Base-by-base conservation (phyloP, 306 rosid species). In the Inga leiocalycina region DNA sequence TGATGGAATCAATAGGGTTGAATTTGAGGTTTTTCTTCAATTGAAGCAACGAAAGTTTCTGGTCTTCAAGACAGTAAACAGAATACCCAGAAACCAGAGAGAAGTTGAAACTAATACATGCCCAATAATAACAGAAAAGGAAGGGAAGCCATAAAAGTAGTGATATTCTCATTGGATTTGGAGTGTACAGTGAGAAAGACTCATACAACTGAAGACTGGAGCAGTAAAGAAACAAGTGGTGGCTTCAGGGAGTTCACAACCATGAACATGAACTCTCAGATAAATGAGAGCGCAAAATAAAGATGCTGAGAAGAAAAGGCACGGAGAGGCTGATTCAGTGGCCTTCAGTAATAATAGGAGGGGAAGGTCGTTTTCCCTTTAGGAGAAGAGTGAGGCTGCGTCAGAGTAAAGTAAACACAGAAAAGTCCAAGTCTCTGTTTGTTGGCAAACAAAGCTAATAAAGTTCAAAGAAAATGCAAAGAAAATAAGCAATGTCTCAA, bases 31-130 rank as follows among this genome's bases (percentile, higher is more conserved):
- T 13, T 11, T 80, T 78, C 83, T 84, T 88, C 76, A 88, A 37
- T 15, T 78, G 41, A 6, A 88, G 82, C 61, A 87, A 14, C 78
- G 79, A 69, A 3, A 57, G 14, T 39, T 56, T 8, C 87, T 90
- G 87, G 48, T 86, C 68, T 0, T 57, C 48, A 14, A 79, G 68
- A 27, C 88, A 88, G 22, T 68, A 74, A 10, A 59, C 65, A 20
- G 13, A 20, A 59, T 59, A 0, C 4, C 83, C 83, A 35, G 35
- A 74, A 3, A 71, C 87, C 22, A 24, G 54, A 51, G 4, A 8
- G 4, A 12, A 10, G 4, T 52, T 68, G 14, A 75, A 3, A 24
- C 27, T 24, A 24, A 24, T 24, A 24, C 27, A 24, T 24, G 27
- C 27, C 27, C 27, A 24, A 24, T 24, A 24, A 24, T 24, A 24